A percentile compares a stretch with the other conserved stretches of the same genome.
Conservation (phyloP, 257 asterid species). For the Solanum boliviense region DNA sequence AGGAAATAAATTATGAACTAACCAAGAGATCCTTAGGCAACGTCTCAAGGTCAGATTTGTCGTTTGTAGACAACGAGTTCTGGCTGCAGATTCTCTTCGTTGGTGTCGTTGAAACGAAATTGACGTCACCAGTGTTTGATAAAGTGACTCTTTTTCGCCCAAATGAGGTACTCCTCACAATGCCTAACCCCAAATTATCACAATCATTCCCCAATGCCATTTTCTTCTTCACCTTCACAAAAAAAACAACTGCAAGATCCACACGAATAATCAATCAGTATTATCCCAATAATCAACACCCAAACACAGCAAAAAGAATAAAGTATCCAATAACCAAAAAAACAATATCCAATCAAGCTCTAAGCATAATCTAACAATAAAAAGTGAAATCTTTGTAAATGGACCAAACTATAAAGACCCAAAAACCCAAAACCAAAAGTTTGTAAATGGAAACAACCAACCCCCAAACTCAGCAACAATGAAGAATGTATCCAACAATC, state of each 20-base stretch:
- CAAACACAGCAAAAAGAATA: neutral
- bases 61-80: neutral
- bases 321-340: neutral
- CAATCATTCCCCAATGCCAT: slow-evolving; percentile 12
- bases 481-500: neutral
- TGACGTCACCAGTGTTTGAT: neutral
- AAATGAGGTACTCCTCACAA: slow-evolving; percentile 42
- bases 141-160: slow-evolving; percentile 51
- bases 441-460: neutral
- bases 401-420: neutral
- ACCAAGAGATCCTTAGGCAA: slow-evolving; percentile 70
- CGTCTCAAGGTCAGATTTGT: slow-evolving; percentile 31
- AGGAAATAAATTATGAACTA: neutral
- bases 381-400: neutral
- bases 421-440: neutral
- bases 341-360: neutral
- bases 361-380: neutral
- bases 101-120: neutral
- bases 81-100: slow-evolving; percentile 24
- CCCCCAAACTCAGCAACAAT: neutral
- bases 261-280: neutral
- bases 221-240: neutral
- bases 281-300: neutral
- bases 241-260: slow-evolving; percentile 6
- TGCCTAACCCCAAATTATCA: slow-evolving; percentile 24